Base-by-base conservation (phyloP, 2,329 filamentous ascomycete genomes). In the Pseudocercospora musae region DNA sequence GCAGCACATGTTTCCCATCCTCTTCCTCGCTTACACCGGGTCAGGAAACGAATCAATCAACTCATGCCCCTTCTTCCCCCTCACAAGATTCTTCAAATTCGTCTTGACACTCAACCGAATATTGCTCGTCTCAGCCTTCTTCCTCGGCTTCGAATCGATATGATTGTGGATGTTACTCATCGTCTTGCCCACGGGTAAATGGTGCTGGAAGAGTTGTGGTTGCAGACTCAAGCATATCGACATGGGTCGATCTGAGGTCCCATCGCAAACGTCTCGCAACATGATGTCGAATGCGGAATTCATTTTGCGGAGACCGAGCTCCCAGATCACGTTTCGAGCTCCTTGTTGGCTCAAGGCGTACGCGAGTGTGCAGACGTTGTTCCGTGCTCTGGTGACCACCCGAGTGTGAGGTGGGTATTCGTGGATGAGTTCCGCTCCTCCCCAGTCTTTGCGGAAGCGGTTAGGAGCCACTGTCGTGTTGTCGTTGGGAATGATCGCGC, bases 171-270 rank as follows among this genome's bases (percentile, higher is more conserved):
- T 54, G 18, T 54, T 54, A 23, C 52, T 54, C 52, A 54, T 54
- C 18, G 52, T 54, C 29, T 54, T 54, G 29, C 81, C 82, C 0
- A 74, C 74, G 0, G 76, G 69, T 1, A 78, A 73, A 63, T 82
- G 78, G 15, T 81, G 78, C n/a, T 80, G 76, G 67, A 84, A 81
- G 2, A 84, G 69, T 29, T 75, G 73, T 0, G 80, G 81, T 62
- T 77, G 74, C 1, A 76, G 72, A 0, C 76, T 75, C 63, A 83
- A 46, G 70, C 81, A 78, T 49, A 73, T 75, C 57, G 78, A 73
- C 60, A 76, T 59, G 46, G 58, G 54, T 9, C 72, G 66, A 13
- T 64, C 74, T 40, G 72, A 58, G 15, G 66, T 59, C 31, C 71
- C 68, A 54, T 75, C 69, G 61, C 73, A 70, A 44, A 77, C 65